phyloP scores from a whole-genome alignment of 73 alveolate genomes.

The Symbiodinium natans region DNA sequence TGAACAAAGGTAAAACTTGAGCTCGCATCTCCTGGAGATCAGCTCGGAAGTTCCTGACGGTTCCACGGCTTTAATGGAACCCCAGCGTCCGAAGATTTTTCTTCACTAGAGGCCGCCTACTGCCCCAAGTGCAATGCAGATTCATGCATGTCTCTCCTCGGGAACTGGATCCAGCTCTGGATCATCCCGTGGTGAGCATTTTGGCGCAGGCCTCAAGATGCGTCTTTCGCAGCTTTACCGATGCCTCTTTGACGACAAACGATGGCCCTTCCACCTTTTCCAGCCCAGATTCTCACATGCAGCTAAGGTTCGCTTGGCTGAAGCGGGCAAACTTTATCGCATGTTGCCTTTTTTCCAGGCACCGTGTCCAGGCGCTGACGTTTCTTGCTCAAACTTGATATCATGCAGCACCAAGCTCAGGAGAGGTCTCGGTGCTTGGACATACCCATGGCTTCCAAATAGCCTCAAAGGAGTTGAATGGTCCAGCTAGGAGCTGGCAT shows the following conservation, averaged over 20 bases:
- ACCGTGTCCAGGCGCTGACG: not conserved
- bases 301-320: not conserved
- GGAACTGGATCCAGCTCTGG: constrained; percentile 5
- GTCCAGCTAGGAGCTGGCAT: too few relatives aligned
- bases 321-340: not conserved
- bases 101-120: too few relatives aligned
- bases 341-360: not conserved
- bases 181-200: constrained; percentile 59
- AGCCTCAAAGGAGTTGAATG: not conserved
- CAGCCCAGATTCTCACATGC: not conserved
- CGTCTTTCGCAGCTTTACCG: not conserved
- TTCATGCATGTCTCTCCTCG: not conserved
- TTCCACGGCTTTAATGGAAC: too few relatives aligned
- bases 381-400: not conserved
- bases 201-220: constrained; percentile 60
- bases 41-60: too few relatives aligned
- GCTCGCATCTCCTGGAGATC: too few relatives aligned
- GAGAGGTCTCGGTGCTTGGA: constrained; percentile 32
- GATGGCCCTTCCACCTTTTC: not conserved
- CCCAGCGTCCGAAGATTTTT: too few relatives aligned
- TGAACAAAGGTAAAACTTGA: too few relatives aligned
- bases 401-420: not conserved
- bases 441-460: constrained; percentile 72
- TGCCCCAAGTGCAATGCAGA: too few relatives aligned
- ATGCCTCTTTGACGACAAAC: too few relatives aligned